Conservation (phyloP, 75 land plant species). For the Adiantum capillusveneris region DNA sequence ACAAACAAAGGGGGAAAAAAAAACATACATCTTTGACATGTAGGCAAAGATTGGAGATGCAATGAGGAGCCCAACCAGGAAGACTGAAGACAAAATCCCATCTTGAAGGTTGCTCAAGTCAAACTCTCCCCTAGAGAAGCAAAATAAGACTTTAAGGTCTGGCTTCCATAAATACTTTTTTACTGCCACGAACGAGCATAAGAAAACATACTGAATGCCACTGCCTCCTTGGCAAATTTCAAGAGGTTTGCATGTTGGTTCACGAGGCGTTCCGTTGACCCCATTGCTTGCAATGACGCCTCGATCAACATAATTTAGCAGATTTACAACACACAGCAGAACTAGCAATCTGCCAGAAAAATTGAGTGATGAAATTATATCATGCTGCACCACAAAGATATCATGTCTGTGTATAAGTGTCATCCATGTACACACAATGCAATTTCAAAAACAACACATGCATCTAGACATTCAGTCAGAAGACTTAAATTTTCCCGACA, state of each 20-base stretch:
- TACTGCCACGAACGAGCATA: too few species aligned
- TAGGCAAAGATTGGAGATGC: slow-evolving; percentile 97
- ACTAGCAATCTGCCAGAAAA: slow-evolving; percentile 54
- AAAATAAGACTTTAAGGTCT: too few species aligned
- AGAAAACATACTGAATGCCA: slow-evolving; percentile 69
- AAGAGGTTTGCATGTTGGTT: slow-evolving; percentile 41
- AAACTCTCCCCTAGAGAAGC: slow-evolving; percentile 73
- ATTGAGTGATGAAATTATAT: too few species aligned
- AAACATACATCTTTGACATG: slow-evolving; percentile 65
- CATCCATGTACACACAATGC: too few species aligned
- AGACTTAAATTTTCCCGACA: too few species aligned
- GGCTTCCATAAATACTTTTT: too few species aligned
- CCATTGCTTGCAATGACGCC: slow-evolving; percentile 97
- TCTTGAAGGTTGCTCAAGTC: slow-evolving; percentile 78
- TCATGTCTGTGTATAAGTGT: too few species aligned
- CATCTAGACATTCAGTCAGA: too few species aligned
- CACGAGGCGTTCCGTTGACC: slow-evolving; percentile 69
- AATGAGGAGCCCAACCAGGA: slow-evolving; percentile 92
- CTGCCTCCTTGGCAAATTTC: slow-evolving; percentile 64
- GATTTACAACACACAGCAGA: slow-evolving; percentile 74
- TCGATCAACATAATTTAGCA: slow-evolving; percentile 92
- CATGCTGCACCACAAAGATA: too few species aligned
- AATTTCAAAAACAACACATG: too few species aligned
- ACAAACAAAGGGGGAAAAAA: too few species aligned
- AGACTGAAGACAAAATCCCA: slow-evolving; percentile 91